Evolutionary conservation across 2,329 filamentous ascomycete genomes (phyloP).

Genomic region (Diaporthe vexans): DNA sequence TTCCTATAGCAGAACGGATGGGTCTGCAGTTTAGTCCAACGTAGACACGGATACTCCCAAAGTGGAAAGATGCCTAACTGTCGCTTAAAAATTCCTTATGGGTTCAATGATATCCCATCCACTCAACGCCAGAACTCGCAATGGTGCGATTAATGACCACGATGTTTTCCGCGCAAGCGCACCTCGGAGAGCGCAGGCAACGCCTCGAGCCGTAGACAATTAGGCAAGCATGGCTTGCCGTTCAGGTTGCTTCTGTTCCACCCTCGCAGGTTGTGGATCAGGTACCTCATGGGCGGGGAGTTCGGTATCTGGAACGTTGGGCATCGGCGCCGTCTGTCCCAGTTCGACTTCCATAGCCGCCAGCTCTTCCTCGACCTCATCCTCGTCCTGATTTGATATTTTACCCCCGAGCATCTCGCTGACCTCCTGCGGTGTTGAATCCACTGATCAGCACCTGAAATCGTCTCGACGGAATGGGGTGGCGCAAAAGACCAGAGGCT

Average conservation of each 20-base stretch:
- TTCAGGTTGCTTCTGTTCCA: constrained; percentile 44
- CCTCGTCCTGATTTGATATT: constrained; percentile 95
- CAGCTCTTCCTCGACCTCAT: constrained; percentile 97
- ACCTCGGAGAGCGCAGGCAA: not conserved
- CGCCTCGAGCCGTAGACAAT: not conserved
- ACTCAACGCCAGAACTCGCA: not conserved
- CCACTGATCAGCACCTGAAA: constrained; percentile 19
- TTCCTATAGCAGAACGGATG: no score
- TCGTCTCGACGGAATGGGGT: not conserved
- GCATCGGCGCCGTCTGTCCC: constrained; percentile 41
- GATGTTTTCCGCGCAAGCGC: not conserved
- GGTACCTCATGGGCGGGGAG: constrained; percentile 43
- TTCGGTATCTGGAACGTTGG: constrained; percentile 48
- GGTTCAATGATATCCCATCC: not conserved
- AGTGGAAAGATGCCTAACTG: not conserved
- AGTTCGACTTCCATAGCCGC: constrained; percentile 80
- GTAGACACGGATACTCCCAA: not conserved
- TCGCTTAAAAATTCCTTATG: not conserved
- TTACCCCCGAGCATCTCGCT: constrained; percentile 90
- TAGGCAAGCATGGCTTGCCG: constrained; percentile 48
- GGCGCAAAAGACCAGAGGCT: not conserved
- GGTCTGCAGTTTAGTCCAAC: not conserved
- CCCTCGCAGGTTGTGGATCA: constrained; percentile 39
- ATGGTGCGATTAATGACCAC: not conserved
- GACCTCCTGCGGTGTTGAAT: constrained; percentile 76